phyloP scores from a whole-genome alignment of 805 yeast genomes.

The Kuraishia borneana region DNA sequence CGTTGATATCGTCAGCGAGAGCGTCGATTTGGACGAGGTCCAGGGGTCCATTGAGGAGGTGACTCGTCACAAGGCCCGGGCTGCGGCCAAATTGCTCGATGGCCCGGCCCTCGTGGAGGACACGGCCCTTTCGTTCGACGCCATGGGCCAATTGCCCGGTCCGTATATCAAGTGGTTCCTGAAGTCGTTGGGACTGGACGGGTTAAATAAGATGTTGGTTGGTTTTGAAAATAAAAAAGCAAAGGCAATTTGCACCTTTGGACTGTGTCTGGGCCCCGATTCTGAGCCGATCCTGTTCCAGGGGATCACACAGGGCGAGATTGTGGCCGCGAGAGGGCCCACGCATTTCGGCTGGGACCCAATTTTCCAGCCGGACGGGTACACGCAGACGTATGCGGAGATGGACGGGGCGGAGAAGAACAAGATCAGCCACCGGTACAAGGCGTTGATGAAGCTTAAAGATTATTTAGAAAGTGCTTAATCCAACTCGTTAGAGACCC shows the following conservation, averaged over 20 bases:
- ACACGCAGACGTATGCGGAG: conserved; percentile 74
- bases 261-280: conserved; percentile 78
- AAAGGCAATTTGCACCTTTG: conserved; percentile 85
- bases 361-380: conserved; percentile 75
- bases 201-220: conserved; percentile 64
- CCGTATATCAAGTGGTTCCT: conserved; percentile 94
- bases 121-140: conserved; percentile 79
- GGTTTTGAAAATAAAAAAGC: conserved; percentile 82
- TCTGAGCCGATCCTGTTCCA: conserved; percentile 65
- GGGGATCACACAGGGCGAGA: conserved; percentile 72
- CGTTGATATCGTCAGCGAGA: conserved; percentile 41
- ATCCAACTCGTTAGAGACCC: conserved; percentile 40
- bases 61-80: conserved; percentile 65
- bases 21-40: conserved; percentile 78
- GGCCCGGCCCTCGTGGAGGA: conserved; percentile 95
- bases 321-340: conserved; percentile 73
- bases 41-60: conserved; percentile 85
- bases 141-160: conserved; percentile 79
- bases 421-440: conserved; percentile 75
- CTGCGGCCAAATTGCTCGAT: conserved; percentile 50
- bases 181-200: conserved; percentile 60
- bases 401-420: conserved; percentile 72
- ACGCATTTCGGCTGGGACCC: conserved; percentile 93
- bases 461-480: conserved; percentile 28
- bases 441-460: conserved; percentile 66